These are phyloP conservation scores for Bertia moriformis DNA, from an alignment of 2,329 filamentous ascomycete species.

Conservation along the genomic window DNA sequence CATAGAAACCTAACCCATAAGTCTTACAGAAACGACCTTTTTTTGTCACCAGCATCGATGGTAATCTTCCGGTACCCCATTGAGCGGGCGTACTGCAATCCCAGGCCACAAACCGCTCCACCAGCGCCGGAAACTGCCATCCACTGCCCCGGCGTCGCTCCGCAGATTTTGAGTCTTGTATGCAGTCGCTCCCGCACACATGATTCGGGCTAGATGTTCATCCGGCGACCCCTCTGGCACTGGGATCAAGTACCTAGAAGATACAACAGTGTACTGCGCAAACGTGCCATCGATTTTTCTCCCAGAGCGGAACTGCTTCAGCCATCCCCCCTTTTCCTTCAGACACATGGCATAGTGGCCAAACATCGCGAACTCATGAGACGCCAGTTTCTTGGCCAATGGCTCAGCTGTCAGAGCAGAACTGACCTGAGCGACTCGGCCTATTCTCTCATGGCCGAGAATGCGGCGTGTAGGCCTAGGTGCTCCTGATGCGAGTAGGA, in stretches of 20 bases:
- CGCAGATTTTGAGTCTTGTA: conserved; percentile 23
- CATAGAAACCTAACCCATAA: conserved; percentile 19
- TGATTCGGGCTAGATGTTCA: conserved; percentile 20
- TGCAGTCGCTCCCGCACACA: conserved; percentile 26
- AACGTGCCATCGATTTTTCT: too few relatives aligned
- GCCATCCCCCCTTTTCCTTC: too few relatives aligned
- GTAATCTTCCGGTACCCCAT: conserved; percentile 25
- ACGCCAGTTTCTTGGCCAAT: too few relatives aligned
- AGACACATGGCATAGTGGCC: too few relatives aligned
- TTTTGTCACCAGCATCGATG: conserved; percentile 16
- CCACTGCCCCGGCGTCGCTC: conserved; percentile 16
- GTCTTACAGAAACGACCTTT: conserved; percentile 13
- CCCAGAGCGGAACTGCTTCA: too few relatives aligned
- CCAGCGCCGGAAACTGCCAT: conserved; percentile 21
- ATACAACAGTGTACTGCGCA: conserved; percentile 19
- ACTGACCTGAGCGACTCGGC: too few relatives aligned
- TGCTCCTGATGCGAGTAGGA: too few relatives aligned
- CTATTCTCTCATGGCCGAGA: too few relatives aligned
- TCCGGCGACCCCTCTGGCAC: conserved; percentile 16
- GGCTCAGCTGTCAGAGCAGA: too few relatives aligned
- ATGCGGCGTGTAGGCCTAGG: too few relatives aligned
- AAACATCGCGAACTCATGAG: too few relatives aligned
- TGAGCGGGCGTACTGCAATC: conserved; percentile 20
- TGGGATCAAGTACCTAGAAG: conserved; percentile 15
- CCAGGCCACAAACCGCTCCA: conserved; percentile 22